These are phyloP conservation scores for Scheffersomyces parashehatae DNA, from an alignment of 1,139 yeast genomes.

Conservation along the genomic window DNA sequence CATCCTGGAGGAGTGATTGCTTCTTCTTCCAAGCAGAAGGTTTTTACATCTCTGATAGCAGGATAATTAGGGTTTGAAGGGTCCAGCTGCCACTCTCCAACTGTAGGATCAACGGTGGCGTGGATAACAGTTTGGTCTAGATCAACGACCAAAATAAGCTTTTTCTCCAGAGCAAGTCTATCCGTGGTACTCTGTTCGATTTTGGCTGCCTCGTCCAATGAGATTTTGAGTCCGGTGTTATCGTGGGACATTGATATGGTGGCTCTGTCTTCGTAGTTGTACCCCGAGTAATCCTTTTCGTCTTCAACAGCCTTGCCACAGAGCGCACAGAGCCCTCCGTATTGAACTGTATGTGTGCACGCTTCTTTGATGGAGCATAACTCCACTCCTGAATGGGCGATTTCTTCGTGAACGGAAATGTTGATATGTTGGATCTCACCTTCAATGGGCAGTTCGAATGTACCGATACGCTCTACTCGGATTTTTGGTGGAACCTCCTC, in stretches of 20 bases:
- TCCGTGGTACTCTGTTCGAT: slow-evolving; percentile 71
- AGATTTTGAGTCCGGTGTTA: slow-evolving; percentile 80
- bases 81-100: slow-evolving; percentile 93
- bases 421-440: slow-evolving; percentile 60
- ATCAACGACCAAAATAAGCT: slow-evolving; percentile 89
- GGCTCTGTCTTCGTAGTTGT: slow-evolving; percentile 72
- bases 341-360: slow-evolving; percentile 93
- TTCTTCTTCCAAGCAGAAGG: slow-evolving; percentile 79
- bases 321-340: slow-evolving; percentile 91
- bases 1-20: slow-evolving; percentile 58
- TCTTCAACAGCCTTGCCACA: slow-evolving; percentile 89
- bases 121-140: slow-evolving; percentile 97
- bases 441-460: slow-evolving; percentile 81
- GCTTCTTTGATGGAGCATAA: slow-evolving; percentile 71
- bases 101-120: slow-evolving; percentile 97
- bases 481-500: slow-evolving; percentile 45
- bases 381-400: slow-evolving; percentile 49
- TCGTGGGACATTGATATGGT: slow-evolving; percentile 91
- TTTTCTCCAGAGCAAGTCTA: slow-evolving; percentile 60
- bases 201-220: slow-evolving; percentile 81
- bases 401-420: slow-evolving; percentile 59
- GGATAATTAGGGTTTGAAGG: slow-evolving; percentile 81
- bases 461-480: slow-evolving; percentile 62
- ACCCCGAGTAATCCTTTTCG: slow-evolving; percentile 77
- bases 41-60: slow-evolving; percentile 77